A percentile compares a stretch with the other conserved stretches of the same genome.
Conservation (phyloP, 2,329 filamentous ascomycete species). For the Botrytis galanthina region DNA sequence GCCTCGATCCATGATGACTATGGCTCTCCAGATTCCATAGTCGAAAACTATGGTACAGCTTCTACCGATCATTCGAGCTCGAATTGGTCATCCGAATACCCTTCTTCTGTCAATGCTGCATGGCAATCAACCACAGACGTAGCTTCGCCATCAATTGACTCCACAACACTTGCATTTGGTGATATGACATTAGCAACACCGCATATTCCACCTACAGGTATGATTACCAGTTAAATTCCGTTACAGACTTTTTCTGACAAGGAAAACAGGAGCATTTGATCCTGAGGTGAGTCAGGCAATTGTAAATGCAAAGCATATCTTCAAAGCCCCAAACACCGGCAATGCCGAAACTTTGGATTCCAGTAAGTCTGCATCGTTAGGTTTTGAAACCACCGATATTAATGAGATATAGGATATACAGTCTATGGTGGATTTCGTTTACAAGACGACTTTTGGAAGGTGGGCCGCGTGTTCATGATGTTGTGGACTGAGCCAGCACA, state of each 20-base stretch:
- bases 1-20: not conserved
- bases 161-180: not conserved
- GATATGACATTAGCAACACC: not conserved
- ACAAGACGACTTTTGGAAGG: constrained; percentile 24
- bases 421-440: not conserved
- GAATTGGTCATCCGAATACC: not conserved
- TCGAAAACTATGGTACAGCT: not conserved
- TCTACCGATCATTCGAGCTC: not conserved
- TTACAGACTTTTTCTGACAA: not conserved
- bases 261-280: not conserved
- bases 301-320: not conserved
- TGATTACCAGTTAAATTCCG: not conserved
- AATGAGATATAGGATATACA: not conserved
- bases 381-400: not conserved
- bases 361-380: not conserved
- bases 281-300: not conserved
- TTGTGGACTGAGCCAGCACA: constrained; percentile 32
- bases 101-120: not conserved
- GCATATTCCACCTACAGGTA: not conserved
- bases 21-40: not conserved
- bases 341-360: not conserved
- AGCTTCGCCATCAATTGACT: not conserved
- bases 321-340: not conserved
- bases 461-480: constrained; percentile 34
- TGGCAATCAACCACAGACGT: not conserved